These are phyloP conservation scores for Neoboletus magnificus DNA, from an alignment of 768 basidiomycete genomes.

Conservation along the genomic window DNA sequence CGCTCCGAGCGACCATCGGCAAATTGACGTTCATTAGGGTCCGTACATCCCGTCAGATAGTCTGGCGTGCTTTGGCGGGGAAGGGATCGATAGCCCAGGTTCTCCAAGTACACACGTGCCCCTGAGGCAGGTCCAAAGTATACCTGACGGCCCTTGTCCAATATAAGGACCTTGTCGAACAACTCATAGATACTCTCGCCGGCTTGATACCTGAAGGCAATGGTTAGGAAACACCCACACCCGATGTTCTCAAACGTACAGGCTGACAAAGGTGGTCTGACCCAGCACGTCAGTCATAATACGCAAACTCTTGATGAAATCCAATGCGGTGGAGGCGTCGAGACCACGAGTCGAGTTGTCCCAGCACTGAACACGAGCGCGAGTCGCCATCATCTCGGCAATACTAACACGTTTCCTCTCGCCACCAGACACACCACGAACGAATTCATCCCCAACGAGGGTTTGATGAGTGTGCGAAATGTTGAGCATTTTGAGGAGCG, in stretches of 20 bases:
- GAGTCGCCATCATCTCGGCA: constrained; percentile 82
- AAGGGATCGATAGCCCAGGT: constrained; percentile 66
- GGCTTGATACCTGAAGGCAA: constrained; percentile 60
- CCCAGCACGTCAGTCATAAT: constrained; percentile 82
- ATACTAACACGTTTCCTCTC: constrained; percentile 81
- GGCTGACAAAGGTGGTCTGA: constrained; percentile 75
- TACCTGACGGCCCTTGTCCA: constrained; percentile 77
- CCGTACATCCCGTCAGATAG: constrained; percentile 81
- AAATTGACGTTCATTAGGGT: constrained; percentile 82
- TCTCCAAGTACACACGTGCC: constrained; percentile 77
- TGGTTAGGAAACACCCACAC: background rate
- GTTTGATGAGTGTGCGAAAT: constrained; percentile 77
- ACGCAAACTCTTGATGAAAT: constrained; percentile 76
- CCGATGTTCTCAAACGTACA: constrained; percentile 40
- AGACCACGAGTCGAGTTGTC: constrained; percentile 80
- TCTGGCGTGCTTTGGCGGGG: constrained; percentile 85
- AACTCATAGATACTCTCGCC: constrained; percentile 72
- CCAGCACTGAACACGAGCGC: constrained; percentile 79
- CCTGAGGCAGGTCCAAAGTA: constrained; percentile 74
- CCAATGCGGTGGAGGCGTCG: constrained; percentile 85
- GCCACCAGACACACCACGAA: constrained; percentile 77
- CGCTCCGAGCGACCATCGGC: constrained; percentile 54
- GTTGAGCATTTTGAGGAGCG: constrained; percentile 75
- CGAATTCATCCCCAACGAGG: constrained; percentile 82
- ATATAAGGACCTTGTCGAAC: constrained; percentile 86